Base-by-base conservation (phyloP, 148 eudicot genomes). In the Rhododendron mucronatum region DNA sequence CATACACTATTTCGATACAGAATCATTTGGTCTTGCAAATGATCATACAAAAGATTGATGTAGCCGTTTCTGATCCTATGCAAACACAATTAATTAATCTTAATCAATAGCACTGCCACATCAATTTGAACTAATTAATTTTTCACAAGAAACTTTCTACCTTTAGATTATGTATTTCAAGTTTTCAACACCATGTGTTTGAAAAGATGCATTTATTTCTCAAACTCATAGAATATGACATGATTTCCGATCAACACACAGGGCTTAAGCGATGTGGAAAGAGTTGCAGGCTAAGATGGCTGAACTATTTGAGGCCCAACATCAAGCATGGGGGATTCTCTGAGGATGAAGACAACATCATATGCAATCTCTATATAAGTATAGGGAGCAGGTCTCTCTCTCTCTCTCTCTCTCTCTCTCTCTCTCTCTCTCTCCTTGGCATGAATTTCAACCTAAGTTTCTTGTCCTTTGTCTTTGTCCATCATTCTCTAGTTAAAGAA, bases 201-300 rank as follows among this genome's bases (percentile, higher is more conserved):
- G 78, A 13, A 15, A 15, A 69, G 59, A 15, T 76, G 80, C 15
- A 78, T 78, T 11, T 14, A 71, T 30, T 51, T 53, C 55, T 20
- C 53, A 2, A 1, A 67, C 74, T 53, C 23, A 53, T 20, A 2
- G 20, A 7, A 16, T 30, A 28, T 50, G 20, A 39, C 21, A 20
- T 57, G 20, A 55, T 81, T 63, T 63, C 2, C 7, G 53, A 35
- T 53, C 33, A 9, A 35, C 37, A 8, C n/a, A 14, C 88, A 96
- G 99, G 99, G 89, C 93, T 96, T 23, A 95, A 93, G 90, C 93
- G 99, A 87, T 95, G 99, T 85, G 99, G 99, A 35, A 96, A 96
- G 88, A 96, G 99, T 83, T 96, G 99, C 78, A 93, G 99, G 28
- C 85, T 96, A 47, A 92, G 99, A 90, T 96, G 99, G 99, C 85